Percentiles rank a stretch among this genome's conserved stretches.
These are phyloP conservation scores for Gossypium sturtianum DNA, from an alignment of 345 rosid species.

Conservation along the genomic window DNA sequence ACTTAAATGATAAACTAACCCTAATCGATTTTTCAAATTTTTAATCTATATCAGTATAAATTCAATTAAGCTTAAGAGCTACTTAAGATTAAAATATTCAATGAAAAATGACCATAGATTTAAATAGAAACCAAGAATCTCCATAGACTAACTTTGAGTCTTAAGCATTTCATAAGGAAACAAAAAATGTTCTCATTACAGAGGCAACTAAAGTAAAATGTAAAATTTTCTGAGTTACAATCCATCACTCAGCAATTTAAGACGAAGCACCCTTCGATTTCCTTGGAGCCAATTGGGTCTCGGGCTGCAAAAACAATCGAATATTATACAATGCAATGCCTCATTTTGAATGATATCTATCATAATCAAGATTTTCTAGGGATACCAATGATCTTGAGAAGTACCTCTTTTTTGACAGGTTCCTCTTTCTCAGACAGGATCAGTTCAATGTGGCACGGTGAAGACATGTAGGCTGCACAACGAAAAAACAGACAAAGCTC, in stretches of 20 bases:
- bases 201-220: neutral
- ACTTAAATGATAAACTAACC: too few species aligned
- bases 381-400: neutral
- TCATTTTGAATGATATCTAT: neutral
- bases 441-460: slow-evolving; percentile 60
- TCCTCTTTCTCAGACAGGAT: slow-evolving; percentile 39
- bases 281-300: slow-evolving; percentile 49
- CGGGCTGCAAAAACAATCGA: slow-evolving; percentile 34
- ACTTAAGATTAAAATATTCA: too few species aligned
- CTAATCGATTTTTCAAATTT: too few species aligned
- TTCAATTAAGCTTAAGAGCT: neutral
- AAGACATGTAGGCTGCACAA: slow-evolving; percentile 65
- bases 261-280: slow-evolving; percentile 22
- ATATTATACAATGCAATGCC: neutral
- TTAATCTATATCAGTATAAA: too few species aligned
- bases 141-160: neutral
- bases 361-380: slow-evolving; percentile 13
- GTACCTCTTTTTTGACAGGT: slow-evolving; percentile 30
- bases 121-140: neutral
- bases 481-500: neutral
- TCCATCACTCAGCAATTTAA: neutral
- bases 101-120: neutral
- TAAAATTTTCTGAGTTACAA: neutral
- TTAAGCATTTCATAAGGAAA: neutral
- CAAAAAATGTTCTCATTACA: neutral